Base-by-base conservation (phyloP, 306 rosid species). In the Pueraria montana region DNA sequence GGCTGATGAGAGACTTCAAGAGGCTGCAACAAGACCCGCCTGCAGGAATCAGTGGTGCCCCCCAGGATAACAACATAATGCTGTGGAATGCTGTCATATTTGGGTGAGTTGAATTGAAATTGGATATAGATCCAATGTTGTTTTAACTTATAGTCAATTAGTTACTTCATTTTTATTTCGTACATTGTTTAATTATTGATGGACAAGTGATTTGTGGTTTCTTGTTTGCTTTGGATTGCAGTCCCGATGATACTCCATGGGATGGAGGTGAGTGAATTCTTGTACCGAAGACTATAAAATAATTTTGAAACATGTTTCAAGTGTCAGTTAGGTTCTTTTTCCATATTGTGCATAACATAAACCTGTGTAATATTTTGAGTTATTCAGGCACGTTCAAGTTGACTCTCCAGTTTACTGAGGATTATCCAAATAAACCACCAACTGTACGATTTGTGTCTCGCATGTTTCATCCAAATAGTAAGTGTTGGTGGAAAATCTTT, bases 31-130 rank as follows among this genome's bases (percentile, higher is more conserved):
- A 91, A 66, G 98, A 94, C 83, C 98, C 98, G 7, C 98, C 96
- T 26, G 98, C 98, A 8, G 97, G 98, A 61, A 94, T 94, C 82
- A 94, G 98, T 40, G 98, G 98, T 46, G 98, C 98, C n/a, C 98
- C 98, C 32, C 94, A 90, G 79, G 97, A 94, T 87, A 91, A 91
- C 82, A 94, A 94, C 59, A 91, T 94, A 48, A 91, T 89, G 98
- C 87, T 91, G 48, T 94, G 98, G 98, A 94, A 94, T 87, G 98
- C 98, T 71, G 97, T 94, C 66, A 94, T 94, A 84, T 94, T 94
- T 75, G 98, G 97, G 97, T 93, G 78, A 72, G 92, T 82, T 79
- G 73, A 45, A 42, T 34, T 53, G 30, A 63, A 62, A 78, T 69
- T 77, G 78, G 62, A 72, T 65, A 8, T 24, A 45, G 43, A 78